Evolutionary conservation across 306 rosid species (phyloP).

Genomic region (Quercus ilex): DNA sequence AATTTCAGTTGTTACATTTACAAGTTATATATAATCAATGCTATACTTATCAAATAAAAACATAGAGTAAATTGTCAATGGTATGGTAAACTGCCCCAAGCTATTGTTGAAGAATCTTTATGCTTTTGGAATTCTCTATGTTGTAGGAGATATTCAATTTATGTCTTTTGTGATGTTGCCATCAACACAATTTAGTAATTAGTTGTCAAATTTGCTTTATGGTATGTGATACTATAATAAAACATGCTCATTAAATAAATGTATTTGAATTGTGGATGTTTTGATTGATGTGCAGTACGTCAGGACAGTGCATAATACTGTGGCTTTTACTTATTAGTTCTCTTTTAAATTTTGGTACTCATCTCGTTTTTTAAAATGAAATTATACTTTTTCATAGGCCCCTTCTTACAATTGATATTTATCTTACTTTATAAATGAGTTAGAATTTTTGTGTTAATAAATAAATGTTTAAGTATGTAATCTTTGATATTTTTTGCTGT

Average conservation of each 20-base stretch:
- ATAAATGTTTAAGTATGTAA: not conserved
- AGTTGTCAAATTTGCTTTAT: not conserved
- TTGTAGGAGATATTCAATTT: not conserved
- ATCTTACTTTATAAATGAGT: not conserved
- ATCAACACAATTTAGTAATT: not conserved
- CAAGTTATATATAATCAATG: not conserved
- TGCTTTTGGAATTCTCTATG: not conserved
- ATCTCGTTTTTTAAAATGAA: not conserved
- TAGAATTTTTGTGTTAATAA: not conserved
- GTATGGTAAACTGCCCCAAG: not conserved
- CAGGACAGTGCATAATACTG: not conserved
- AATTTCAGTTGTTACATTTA: not conserved
- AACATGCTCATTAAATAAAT: not conserved
- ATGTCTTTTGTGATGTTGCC: not conserved
- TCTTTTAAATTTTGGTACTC: not conserved
- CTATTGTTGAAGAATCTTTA: not conserved
- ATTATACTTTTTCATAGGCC: not conserved
- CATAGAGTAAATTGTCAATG: not conserved
- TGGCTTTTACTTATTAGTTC: not conserved
- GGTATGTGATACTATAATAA: not conserved
- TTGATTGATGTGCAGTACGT: not conserved
- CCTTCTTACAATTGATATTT: slow-evolving; percentile 1
- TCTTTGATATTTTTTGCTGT: slow-evolving; percentile 13
- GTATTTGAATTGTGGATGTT: not conserved
- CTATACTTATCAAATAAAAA: too few relatives aligned